These are phyloP conservation scores for Neonectria coccinea DNA, from an alignment of 2,329 filamentous ascomycete species.

Conservation along the genomic window DNA sequence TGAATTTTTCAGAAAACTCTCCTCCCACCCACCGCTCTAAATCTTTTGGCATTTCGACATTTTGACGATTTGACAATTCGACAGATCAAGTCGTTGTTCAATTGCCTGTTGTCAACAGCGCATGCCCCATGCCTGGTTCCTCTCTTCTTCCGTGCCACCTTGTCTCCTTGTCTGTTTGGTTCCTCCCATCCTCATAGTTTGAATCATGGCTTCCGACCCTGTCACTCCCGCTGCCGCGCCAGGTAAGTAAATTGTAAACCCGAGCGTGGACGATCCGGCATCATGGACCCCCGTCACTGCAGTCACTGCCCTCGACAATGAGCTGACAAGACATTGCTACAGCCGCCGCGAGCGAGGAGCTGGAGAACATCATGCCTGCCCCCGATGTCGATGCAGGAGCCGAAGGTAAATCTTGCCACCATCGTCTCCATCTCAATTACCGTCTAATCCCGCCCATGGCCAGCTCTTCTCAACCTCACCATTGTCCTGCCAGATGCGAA, in stretches of 20 bases:
- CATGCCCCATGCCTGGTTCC: slow-evolving; percentile 45
- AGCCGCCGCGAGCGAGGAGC: slow-evolving; percentile 42
- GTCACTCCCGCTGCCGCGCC: slow-evolving; percentile 44
- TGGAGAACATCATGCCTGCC: slow-evolving; percentile 42
- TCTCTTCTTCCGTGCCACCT: slow-evolving; percentile 26
- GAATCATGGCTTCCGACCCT: slow-evolving; percentile 50
- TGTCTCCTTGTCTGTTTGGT: slow-evolving; percentile 29
- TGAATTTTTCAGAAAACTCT: slow-evolving; percentile 46
- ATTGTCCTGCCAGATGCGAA: slow-evolving; percentile 82
- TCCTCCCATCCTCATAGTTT: slow-evolving; percentile 36
- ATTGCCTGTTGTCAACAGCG: slow-evolving; percentile 41
- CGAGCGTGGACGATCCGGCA: slow-evolving; percentile 10
- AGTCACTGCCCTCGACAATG: slow-evolving; percentile 1
- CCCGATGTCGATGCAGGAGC: slow-evolving; percentile 47
- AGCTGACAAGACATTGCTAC: slow-evolving; percentile 24
- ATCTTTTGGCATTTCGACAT: slow-evolving; percentile 29
- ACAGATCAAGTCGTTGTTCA: slow-evolving; percentile 39
- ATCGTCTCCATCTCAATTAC: slow-evolving; percentile 16
- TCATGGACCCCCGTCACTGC: slow-evolving; percentile 9
- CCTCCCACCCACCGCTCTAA: slow-evolving; percentile 40
- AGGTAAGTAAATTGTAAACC: slow-evolving; percentile 39
- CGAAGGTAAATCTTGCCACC: slow-evolving; percentile 47
- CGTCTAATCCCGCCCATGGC: slow-evolving; percentile 35
- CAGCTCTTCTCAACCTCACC: slow-evolving; percentile 71
- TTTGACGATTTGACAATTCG: slow-evolving; percentile 23